phyloP scores from a whole-genome alignment of 2,329 filamentous ascomycete species.

The Xylaria sp. region DNA sequence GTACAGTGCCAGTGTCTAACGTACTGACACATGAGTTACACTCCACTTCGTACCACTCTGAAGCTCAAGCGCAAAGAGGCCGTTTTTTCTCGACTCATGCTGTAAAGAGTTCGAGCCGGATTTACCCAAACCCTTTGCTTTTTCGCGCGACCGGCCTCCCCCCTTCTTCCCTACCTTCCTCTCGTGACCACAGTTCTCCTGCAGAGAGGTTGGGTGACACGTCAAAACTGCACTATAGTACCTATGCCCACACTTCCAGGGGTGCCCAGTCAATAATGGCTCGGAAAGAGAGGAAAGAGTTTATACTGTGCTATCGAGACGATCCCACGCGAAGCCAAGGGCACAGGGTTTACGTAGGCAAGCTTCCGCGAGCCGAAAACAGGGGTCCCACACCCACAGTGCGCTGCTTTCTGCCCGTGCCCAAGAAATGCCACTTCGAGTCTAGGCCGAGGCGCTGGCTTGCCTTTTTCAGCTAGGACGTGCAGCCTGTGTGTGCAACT shows the following conservation, averaged over 20 bases:
- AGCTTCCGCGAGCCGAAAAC: constrained; percentile 30
- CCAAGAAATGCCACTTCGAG: constrained; percentile 8
- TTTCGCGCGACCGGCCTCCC: background rate
- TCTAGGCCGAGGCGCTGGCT: background rate
- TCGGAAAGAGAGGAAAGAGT: constrained; percentile 8
- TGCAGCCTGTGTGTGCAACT: constrained; percentile 19
- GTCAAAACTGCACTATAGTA: constrained; percentile 15
- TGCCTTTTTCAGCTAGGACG: constrained; percentile 23
- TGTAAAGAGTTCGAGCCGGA: constrained; percentile 22
- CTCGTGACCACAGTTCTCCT: background rate
- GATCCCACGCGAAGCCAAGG: constrained; percentile 25
- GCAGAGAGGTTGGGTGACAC: constrained; percentile 15
- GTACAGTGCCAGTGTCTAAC: background rate
- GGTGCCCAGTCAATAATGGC: constrained; percentile 1
- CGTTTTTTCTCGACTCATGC: constrained; percentile 13
- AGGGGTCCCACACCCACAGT: constrained; percentile 14
- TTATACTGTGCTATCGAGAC: constrained; percentile 16
- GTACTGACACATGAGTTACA: background rate
- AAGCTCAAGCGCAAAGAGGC: constrained; percentile 2
- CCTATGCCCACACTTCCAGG: constrained; percentile 19
- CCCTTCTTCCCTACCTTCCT: background rate
- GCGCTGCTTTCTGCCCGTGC: background rate
- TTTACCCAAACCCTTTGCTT: constrained; percentile 7
- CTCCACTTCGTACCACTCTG: constrained; percentile 3
- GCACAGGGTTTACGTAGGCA: constrained; percentile 8